phyloP scores from a whole-genome alignment of 2,329 filamentous ascomycete genomes.

The Bipolaris cookei region DNA sequence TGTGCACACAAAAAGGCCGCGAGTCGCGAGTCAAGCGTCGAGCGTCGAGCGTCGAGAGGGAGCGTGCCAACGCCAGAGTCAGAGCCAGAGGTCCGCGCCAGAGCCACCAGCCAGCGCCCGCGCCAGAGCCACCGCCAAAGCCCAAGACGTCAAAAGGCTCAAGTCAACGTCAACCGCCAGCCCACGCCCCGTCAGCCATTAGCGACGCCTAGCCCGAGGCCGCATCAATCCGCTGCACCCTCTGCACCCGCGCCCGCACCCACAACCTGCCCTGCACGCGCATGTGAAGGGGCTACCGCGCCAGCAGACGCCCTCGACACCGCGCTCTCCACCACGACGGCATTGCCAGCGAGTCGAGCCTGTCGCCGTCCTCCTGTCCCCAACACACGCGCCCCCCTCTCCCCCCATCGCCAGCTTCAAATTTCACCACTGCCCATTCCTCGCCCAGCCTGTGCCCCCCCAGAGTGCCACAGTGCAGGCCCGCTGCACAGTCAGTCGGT shows the following conservation, averaged over 20 bases:
- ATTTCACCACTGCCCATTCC: neutral
- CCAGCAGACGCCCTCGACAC: slow-evolving; percentile 7
- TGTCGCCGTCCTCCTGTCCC: slow-evolving; percentile 2
- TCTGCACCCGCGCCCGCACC: too few species aligned
- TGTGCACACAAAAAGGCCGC: neutral
- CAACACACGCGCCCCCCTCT: neutral
- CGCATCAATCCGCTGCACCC: too few species aligned
- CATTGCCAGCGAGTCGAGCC: slow-evolving; percentile 8
- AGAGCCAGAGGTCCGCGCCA: neutral
- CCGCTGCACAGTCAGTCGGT: slow-evolving; percentile 3
- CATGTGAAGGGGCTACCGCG: slow-evolving; percentile 25
- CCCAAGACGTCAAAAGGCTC: neutral
- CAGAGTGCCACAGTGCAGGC: slow-evolving; percentile 9
- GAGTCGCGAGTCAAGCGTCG: neutral
- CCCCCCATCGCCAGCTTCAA: neutral
- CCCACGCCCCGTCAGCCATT: neutral
- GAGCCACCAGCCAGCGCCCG: neutral
- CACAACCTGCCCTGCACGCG: slow-evolving; percentile 5
- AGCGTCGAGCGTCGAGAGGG: neutral
- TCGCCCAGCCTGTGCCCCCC: slow-evolving; percentile 8
- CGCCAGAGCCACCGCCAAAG: neutral
- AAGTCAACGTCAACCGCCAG: neutral
- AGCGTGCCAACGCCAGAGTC: neutral
- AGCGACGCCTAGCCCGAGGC: neutral
- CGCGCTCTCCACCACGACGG: slow-evolving; percentile 6